Evolutionary conservation across 2,329 filamentous ascomycete genomes (phyloP), one percentile per base, ranked within the genome.

Genomic region (Verticillium dahliae): DNA sequence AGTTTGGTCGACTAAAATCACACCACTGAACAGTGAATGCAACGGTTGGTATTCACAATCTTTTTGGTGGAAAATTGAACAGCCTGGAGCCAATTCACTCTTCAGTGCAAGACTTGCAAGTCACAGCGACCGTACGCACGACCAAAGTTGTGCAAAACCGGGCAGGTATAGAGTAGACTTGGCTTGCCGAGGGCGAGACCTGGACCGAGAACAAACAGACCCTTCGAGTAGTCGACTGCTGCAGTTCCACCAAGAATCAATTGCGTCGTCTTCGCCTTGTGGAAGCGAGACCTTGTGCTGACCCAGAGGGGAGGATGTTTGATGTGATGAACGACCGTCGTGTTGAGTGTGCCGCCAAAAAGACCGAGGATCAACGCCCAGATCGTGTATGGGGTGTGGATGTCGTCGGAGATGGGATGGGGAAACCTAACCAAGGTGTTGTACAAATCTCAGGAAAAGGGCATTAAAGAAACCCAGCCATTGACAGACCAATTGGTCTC

Each of bases 401-500:
- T 59, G 58, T 33, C 18, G 58, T 59, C 45, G 33, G 41, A 22
- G 41, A 11, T 31, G 27, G 27, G 58, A n/a, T 9, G 33, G 27
- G 27, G 27, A 31, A 27, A 50, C 38, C 31, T 50, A 58, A 50
- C 41, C 33, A 34, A 56, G 37, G 56, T 58, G 18, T 59, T 58
- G 33, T 59, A 59, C 58, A 59, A 38, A 22, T 22, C 31, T 35
- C 39, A 59, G 27, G 31, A 50, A 54, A 59, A 14, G 41, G 45
- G 45, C 37, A 59, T 59, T 37, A 54, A 59, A 39, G 45, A 59
- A 59, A 59, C 58, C 58, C 58, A 59, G 41, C 58, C 58, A 59
- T 59, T 59, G 58, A 59, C 41, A 52, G 41, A 59, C 58, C 58
- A 59, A 59, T 59, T 59, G 58, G 58, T 45, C 58, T 54, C 50